These are phyloP conservation scores for Cornus controversa DNA, from an alignment of 148 eudicot genomes.

Conservation along the genomic window DNA sequence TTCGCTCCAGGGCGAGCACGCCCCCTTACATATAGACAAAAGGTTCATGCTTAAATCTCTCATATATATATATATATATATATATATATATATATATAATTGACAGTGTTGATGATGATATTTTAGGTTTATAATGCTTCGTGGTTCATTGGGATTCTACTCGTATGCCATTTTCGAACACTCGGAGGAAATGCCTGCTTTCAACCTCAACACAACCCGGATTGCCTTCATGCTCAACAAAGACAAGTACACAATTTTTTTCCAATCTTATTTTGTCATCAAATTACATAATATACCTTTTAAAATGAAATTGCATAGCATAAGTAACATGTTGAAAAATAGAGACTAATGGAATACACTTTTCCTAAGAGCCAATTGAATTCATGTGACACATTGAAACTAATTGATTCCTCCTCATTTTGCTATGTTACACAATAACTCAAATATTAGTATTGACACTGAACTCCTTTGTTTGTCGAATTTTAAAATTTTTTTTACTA, in stretches of 20 bases:
- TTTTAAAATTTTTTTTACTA: too few relatives aligned
- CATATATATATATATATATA: neutral
- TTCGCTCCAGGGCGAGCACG: conserved; percentile 46
- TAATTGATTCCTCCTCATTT: too few relatives aligned
- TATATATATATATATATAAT: neutral
- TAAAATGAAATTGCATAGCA: too few relatives aligned
- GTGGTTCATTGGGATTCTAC: conserved; percentile 65
- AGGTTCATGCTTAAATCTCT: conserved; percentile 31
- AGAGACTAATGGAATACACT: neutral
- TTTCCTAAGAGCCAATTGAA: too few relatives aligned
- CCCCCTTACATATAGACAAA: conserved; percentile 67
- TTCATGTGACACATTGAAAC: too few relatives aligned
- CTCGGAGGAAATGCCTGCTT: conserved; percentile 50
- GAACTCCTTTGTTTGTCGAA: too few relatives aligned
- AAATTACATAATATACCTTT: neutral
- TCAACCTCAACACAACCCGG: conserved; percentile 59
- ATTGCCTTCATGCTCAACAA: conserved; percentile 69
- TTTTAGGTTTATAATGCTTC: conserved; percentile 58
- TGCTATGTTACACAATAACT: too few relatives aligned
- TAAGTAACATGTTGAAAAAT: neutral
- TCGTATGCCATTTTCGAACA: conserved; percentile 70
- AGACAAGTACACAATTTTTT: conserved; percentile 21
- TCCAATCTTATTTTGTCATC: neutral
- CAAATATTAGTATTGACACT: too few relatives aligned
- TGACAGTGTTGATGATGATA: neutral